phyloP scores from a whole-genome alignment of 257 asterid genomes.

The Plantago ovata region DNA sequence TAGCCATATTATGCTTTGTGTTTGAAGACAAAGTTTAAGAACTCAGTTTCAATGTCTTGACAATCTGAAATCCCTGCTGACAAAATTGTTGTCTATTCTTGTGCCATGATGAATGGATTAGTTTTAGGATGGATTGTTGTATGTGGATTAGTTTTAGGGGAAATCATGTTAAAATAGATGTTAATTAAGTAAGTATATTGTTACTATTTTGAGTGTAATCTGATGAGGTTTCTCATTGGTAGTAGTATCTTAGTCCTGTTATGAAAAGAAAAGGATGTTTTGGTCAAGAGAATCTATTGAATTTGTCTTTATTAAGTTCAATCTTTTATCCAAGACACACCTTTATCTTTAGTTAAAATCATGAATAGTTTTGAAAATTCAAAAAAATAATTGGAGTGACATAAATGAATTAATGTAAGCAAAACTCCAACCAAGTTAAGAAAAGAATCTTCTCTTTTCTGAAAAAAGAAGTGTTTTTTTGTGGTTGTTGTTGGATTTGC shows the following conservation, averaged over 20 bases:
- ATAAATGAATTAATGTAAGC: neutral
- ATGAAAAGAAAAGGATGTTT: conserved; percentile 1
- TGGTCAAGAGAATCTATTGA: neutral
- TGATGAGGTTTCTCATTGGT: neutral
- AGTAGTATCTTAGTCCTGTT: neutral
- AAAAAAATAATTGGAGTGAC: neutral
- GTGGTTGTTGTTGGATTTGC: conserved; percentile 3
- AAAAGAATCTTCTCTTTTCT: neutral
- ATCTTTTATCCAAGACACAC: neutral
- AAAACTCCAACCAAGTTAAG: neutral
- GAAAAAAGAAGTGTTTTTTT: neutral
- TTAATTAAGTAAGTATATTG: neutral
- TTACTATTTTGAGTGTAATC: neutral
- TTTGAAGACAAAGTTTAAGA: neutral
- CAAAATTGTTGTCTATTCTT: neutral
- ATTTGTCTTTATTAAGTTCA: neutral
- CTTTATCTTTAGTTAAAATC: conserved; percentile 1
- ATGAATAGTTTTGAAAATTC: neutral
- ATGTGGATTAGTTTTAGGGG: too few species aligned
- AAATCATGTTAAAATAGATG: too few species aligned
- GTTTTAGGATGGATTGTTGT: too few species aligned
- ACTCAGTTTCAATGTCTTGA: too few species aligned
- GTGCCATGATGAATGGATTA: neutral
- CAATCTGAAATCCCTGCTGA: too few species aligned
- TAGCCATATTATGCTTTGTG: neutral